Conservation (phyloP, 139 green algal genomes). For the Gonium pectorale region DNA sequence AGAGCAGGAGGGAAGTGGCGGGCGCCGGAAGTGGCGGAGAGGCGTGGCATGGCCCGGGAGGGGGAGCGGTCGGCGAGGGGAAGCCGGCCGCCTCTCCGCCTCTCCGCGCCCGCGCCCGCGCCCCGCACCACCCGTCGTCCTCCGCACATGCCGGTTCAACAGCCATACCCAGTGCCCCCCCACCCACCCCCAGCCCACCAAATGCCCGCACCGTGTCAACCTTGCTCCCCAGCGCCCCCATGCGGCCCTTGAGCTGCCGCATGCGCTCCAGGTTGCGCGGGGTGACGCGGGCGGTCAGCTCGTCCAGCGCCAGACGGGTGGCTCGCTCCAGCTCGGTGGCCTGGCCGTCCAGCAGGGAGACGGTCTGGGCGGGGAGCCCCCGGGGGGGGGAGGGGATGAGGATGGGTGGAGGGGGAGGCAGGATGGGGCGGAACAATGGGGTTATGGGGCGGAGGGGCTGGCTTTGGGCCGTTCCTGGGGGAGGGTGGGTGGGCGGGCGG, state of each 20-base stretch:
- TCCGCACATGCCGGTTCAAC: no score
- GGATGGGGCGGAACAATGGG: background rate
- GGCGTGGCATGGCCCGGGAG: no score
- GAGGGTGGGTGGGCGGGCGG: no score
- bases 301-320: conserved; percentile 40
- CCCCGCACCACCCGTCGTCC: background rate
- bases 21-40: no score
- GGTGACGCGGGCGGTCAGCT: conserved; percentile 46
- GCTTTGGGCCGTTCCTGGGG: no score
- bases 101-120: background rate
- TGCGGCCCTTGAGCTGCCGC: conserved; percentile 48
- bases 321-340: conserved; percentile 36
- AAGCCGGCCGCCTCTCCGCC: no score
- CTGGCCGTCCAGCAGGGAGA: conserved; percentile 31
- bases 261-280: conserved; percentile 51
- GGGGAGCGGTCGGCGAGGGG: no score
- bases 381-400: background rate
- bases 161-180: no score
- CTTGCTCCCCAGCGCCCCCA: conserved; percentile 19
- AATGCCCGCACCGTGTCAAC: conserved; percentile 38
- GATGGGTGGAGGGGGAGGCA: background rate
- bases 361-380: conserved; percentile 22
- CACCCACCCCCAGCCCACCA: background rate
- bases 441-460: background rate
- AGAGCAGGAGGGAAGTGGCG: no score